Evolutionary conservation across 2,329 filamentous ascomycete genomes (phyloP).

Genomic region (Calonectria hawksworthii): DNA sequence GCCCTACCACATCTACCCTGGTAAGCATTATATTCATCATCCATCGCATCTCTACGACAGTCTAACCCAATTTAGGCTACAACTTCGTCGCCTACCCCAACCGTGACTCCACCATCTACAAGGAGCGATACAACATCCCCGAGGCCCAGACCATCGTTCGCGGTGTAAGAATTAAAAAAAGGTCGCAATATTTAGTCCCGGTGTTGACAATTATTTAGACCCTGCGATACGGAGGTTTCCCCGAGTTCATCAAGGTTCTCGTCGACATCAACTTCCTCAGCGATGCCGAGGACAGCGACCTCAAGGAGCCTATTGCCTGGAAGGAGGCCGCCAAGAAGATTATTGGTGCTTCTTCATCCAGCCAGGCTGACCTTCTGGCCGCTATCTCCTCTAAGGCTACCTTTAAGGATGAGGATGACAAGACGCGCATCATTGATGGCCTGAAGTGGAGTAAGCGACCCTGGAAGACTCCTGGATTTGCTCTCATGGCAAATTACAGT

Average conservation of each 20-base stretch:
- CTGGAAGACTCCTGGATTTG: background rate
- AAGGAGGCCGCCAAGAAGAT: constrained; percentile 87
- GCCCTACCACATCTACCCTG: constrained; percentile 89
- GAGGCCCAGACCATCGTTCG: constrained; percentile 92
- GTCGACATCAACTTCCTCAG: constrained; percentile 92
- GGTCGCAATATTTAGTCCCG: background rate
- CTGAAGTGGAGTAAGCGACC: constrained; percentile 71
- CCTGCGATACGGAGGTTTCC: constrained; percentile 90
- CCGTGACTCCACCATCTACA: constrained; percentile 89
- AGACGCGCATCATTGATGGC: constrained; percentile 77
- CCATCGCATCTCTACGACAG: background rate
- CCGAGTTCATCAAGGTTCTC: constrained; percentile 88
- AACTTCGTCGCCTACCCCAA: constrained; percentile 95
- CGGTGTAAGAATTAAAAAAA: too few species aligned
- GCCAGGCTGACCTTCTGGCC: constrained; percentile 78
- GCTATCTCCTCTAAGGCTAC: constrained; percentile 74
- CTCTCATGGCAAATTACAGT: background rate
- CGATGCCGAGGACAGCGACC: constrained; percentile 75
- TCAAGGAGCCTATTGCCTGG: constrained; percentile 81
- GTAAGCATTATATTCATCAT: background rate
- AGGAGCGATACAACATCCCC: constrained; percentile 90
- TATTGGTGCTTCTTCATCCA: constrained; percentile 75
- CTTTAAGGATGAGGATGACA: constrained; percentile 66
- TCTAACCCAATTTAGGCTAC: constrained; percentile 63
- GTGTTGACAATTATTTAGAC: constrained; percentile 57